Evolutionary conservation across 2,329 filamentous ascomycete genomes (phyloP), one percentile per base, ranked within the genome.

Genomic region (Lasiodiplodia theobromae): DNA sequence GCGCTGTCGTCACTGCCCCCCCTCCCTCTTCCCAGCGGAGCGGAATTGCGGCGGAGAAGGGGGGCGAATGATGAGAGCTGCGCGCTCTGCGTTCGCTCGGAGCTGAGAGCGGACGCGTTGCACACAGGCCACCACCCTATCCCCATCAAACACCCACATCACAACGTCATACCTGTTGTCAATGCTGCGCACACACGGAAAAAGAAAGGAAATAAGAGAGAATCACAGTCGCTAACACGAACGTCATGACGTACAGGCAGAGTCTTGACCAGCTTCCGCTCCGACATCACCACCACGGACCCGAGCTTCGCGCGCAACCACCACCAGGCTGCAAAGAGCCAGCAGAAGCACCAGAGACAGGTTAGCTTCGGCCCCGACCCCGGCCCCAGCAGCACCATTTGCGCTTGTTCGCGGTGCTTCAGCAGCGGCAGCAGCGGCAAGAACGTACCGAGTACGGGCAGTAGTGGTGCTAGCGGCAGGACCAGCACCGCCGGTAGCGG

Each of bases 271-370:
- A 64, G 60, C 31, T 51, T 64, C 47, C 60, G 60, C 60, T 37
- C 60, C 44, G 60, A 52, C 60, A 52, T 52, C 47, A 23, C 60
- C 44, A 52, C 44, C 28, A 38, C 60, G 28, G 60, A 64, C 47
- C 60, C 60, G 60, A 64, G 47, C 60, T 64, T 64, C n/a, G 60
- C 31, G 60, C 60, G 60, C 60, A 52, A 52, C n/a, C n/a, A 52
- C n/a, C n/a, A 28, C 38, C 5, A 18, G 21, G 23, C 21, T 47
- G n/a, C 16, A 62, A 21, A 10, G 25, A 14, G 11, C n/a, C 18
- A 44, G 11, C 7, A 37, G 12, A 8, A 18, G 56, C 37, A 10
- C 18, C 25, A 40, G 34, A 16, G 16, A 44, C 40, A 3, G 16
- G 1, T 18, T 18, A 44, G 40, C 40, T 44, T 18, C 54, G 54